phyloP scores from a whole-genome alignment of 1,284 basidiomycete species.

The Phellinidium pouzarii region DNA sequence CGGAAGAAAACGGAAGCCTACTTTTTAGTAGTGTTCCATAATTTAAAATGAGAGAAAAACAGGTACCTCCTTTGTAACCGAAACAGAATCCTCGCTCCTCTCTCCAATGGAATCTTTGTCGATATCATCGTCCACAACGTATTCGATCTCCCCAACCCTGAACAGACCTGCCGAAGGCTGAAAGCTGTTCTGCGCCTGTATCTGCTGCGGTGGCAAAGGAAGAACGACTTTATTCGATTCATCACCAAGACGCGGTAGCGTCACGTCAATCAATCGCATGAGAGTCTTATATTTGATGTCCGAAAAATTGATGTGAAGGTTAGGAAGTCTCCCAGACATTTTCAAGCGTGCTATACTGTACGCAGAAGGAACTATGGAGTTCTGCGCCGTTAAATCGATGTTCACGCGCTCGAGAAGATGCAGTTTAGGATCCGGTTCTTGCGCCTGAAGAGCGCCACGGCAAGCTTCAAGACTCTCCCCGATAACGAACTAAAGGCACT shows the following conservation, averaged over 20 bases:
- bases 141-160: constrained; percentile 45
- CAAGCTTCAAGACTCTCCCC: constrained; percentile 83
- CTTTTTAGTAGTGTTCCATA: constrained; percentile 38
- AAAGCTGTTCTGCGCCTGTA: constrained; percentile 31
- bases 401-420: constrained; percentile 94
- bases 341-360: constrained; percentile 88
- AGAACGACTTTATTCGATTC: constrained; percentile 29
- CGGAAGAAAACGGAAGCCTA: too few relatives aligned
- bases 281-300: constrained; percentile 94
- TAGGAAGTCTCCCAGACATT: constrained; percentile 85
- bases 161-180: constrained; percentile 52
- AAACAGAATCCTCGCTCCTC: constrained; percentile 24
- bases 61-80: constrained; percentile 13
- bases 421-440: constrained; percentile 49
- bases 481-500: constrained; percentile 68
- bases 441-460: constrained; percentile 64
- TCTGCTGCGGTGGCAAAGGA: constrained; percentile 24
- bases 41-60: constrained; percentile 6
- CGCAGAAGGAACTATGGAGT: constrained; percentile 87
- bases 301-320: constrained; percentile 89
- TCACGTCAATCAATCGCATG: constrained; percentile 90
- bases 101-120: constrained; percentile 38
- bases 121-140: constrained; percentile 62
- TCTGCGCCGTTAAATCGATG: constrained; percentile 87
- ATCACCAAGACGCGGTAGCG: constrained; percentile 80